Conservation (phyloP, 495 filamentous ascomycete species). For the Penicillium manginii region DNA sequence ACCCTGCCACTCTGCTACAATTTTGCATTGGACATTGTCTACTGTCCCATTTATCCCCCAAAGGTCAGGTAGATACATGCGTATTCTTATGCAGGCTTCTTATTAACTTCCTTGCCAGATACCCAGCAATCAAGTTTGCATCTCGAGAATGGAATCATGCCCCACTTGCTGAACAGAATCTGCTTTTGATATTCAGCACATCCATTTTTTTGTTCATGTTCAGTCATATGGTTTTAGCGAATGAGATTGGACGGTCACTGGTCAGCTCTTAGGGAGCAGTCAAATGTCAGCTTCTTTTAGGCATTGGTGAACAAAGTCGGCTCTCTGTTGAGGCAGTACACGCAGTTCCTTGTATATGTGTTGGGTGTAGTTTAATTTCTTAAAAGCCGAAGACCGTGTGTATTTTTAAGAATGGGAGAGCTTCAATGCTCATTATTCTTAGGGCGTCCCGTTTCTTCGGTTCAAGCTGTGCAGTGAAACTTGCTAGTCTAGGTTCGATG, state of each 20-base stretch:
- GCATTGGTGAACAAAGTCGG: slow-evolving; percentile 9
- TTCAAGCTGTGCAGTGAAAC: not conserved
- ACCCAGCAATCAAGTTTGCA: slow-evolving; percentile 18
- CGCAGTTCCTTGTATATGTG: not conserved
- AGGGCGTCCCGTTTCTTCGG: slow-evolving; percentile 9
- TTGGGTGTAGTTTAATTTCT: too few species aligned
- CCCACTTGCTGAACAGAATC: slow-evolving; percentile 13
- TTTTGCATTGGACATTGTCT: too few species aligned
- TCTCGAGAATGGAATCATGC: slow-evolving; percentile 23
- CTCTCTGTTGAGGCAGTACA: slow-evolving; percentile 15
- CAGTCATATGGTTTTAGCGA: too few species aligned
- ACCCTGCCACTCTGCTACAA: too few species aligned
- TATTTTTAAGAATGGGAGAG: too few species aligned
- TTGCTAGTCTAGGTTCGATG: slow-evolving; percentile 8
- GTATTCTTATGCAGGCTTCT: slow-evolving; percentile 1
- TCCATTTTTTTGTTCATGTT: too few species aligned
- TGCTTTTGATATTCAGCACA: not conserved
- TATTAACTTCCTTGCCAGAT: slow-evolving; percentile 18
- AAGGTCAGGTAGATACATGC: too few species aligned
- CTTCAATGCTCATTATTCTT: not conserved
- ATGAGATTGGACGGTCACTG: too few species aligned
- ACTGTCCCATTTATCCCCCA: too few species aligned
- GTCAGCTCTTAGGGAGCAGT: slow-evolving; percentile 7
- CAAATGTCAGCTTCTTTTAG: slow-evolving; percentile 14
- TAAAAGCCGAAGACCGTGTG: too few species aligned